Evolutionary conservation across 768 basidiomycete species (phyloP).

Genomic region (Phaeotremella fagi): DNA sequence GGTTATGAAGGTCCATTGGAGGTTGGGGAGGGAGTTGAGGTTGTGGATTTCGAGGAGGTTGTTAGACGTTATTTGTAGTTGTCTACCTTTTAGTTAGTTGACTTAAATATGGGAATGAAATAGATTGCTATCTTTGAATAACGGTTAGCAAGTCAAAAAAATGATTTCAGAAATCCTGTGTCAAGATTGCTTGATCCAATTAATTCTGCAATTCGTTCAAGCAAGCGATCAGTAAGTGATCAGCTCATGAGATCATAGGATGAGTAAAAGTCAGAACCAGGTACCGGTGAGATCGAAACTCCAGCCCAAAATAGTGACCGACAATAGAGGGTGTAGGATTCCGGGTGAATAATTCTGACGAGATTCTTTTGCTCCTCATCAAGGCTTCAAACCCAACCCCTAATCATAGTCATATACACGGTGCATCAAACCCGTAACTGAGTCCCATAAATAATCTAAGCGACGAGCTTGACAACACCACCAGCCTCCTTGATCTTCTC

Average conservation of each 20-base stretch:
- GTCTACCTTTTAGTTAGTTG: not conserved
- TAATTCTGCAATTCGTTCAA: no score
- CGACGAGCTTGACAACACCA: slow-evolving; percentile 87
- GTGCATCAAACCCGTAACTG: slow-evolving; percentile 14
- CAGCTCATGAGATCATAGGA: no score
- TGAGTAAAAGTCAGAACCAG: no score
- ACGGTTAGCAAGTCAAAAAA: no score
- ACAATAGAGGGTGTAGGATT: no score
- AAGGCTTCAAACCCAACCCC: no score
- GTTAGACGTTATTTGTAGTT: not conserved
- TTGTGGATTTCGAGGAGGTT: not conserved
- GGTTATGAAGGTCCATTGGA: not conserved
- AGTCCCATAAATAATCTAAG: slow-evolving; percentile 52
- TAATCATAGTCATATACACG: slow-evolving; percentile 16
- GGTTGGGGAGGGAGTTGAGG: not conserved
- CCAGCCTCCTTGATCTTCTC: slow-evolving; percentile 61
- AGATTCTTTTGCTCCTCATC: no score
- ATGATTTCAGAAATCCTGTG: no score
- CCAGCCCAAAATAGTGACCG: not conserved
- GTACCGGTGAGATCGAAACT: not conserved
- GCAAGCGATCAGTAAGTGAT: no score
- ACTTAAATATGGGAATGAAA: not conserved
- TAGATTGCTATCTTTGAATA: no score
- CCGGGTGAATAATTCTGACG: no score
- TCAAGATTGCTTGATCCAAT: no score